Conservation (phyloP, 148 eudicot genomes). For the Vaccinium macrocarpon region DNA sequence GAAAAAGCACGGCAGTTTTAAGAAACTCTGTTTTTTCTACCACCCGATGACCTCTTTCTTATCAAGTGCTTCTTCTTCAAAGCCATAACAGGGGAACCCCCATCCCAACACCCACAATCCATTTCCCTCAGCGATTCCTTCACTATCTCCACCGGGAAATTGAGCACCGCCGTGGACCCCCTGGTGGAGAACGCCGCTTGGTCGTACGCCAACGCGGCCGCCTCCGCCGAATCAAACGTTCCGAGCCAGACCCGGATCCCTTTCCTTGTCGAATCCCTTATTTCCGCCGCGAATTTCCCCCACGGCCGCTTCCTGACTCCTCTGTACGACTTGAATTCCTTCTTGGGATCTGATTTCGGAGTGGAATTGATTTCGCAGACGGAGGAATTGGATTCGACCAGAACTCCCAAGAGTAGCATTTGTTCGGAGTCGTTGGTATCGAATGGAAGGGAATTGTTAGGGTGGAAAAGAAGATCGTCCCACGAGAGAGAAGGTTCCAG, state of each 20-base stretch:
- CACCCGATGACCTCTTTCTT: not conserved
- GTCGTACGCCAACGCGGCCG: slow-evolving; percentile 68
- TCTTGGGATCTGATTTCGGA: not conserved
- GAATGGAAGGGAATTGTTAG: slow-evolving; percentile 27
- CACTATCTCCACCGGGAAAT: slow-evolving; percentile 49
- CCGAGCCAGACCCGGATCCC: slow-evolving; percentile 68
- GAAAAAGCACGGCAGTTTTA: no score
- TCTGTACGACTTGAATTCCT: slow-evolving; percentile 27
- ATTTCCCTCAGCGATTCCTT: slow-evolving; percentile 43
- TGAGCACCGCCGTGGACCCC: slow-evolving; percentile 52
- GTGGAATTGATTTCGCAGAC: not conserved
- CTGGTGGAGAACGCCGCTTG: slow-evolving; percentile 64
- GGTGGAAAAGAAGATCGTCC: slow-evolving; percentile 5
- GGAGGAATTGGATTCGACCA: slow-evolving; percentile 18
- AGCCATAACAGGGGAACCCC: not conserved
- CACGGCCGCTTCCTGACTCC: slow-evolving; percentile 65
- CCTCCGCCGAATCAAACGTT: slow-evolving; percentile 63
- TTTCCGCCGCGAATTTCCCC: slow-evolving; percentile 73
- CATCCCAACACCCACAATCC: slow-evolving; percentile 6
- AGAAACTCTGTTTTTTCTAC: not conserved
- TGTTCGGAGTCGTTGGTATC: slow-evolving; percentile 45
- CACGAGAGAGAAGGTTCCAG: not conserved
- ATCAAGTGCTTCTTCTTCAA: not conserved
- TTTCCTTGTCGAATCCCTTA: slow-evolving; percentile 54
- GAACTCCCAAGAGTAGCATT: slow-evolving; percentile 35